Base-by-base conservation (phyloP, 768 basidiomycete species). In the Naematelia aurantialba region DNA sequence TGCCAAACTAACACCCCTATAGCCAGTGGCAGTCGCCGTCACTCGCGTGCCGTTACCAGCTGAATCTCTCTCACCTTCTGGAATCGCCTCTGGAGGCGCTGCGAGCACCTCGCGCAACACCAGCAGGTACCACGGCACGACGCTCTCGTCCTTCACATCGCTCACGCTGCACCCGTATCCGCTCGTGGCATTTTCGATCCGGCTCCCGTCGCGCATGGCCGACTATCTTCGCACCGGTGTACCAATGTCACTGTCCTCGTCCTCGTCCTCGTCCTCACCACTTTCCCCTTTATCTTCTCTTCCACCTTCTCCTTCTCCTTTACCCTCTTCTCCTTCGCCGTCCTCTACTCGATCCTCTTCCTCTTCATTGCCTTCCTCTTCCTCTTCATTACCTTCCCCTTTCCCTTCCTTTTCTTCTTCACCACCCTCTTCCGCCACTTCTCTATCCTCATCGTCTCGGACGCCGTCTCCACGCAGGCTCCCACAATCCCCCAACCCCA, bases 101-200 rank as follows among this genome's bases (percentile, higher is more conserved):
- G n/a, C n/a, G n/a, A n/a, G n/a, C n/a, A n/a, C n/a, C 3, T 14
- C 59, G 21, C 45, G 46, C 5, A 65, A 58, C 10, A 51, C 51
- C 3, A 52, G 29, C 12, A n/a, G 27, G 13, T 90, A 83, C 69
- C 92, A 96, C 76, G 92, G 93, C 65, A 91, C 91, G 21, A 97
- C 93, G 0, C 81, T 98, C 29, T 93, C 93, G 8, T 94, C 91
- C 0, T 91, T 98, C 74, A 85, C 90, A 21, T 91, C 91, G 26
- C 85, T 97, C 70, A 85, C 93, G 1, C 84, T 98, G 81, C 85
- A 91, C 65, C 93, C 93, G 1, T 80, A 85, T 65, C 91, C 92
- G 0, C 83, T 96, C 57, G 83, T 98, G 69, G 83, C 90, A 0
- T 98, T 97, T 75, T 87, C 91, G 17, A 82, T 98, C 19, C 87